Base-by-base conservation (phyloP, 2,329 filamentous ascomycete species). In the Drechslerella coelobrocha region DNA sequence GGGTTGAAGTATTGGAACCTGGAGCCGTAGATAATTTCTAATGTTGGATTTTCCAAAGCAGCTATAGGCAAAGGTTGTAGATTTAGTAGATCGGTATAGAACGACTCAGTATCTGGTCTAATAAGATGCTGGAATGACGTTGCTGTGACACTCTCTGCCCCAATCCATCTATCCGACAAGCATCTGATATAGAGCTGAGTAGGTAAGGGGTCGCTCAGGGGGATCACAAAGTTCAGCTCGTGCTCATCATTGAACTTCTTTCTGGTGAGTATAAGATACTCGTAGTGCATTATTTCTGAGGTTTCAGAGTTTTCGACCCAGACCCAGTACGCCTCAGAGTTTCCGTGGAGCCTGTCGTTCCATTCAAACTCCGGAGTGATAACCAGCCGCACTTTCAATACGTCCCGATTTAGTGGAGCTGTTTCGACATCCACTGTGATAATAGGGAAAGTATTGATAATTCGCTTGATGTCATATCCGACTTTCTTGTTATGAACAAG, bases 241-340 rank as follows among this genome's bases (percentile, higher is more conserved):
- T 99, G 94, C n/a, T 94, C 90, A 77, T 97, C 92, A 74, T 96
- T 86, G 1, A 99, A 83, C 82, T 96, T 97, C 79, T 86, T 90
- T 73, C 92, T 85, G 72, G 87, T 95, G 4, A 99, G 83, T 62
- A 99, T 94, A 80, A 99, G 97, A 79, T 89, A 97, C 78, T 99
- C 94, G 74, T 97, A 91, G 76, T 99, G 94, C 76, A 96, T 97
- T 41, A 99, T 97, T 79, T 97, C 92, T 0, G 91, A 92, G 0
- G 92, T 97, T 76, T 97, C 94, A 0, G 93, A 97, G 78, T 97
- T 96, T 79, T 99, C 94, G 2, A 99, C 93, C 95, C 94, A 99
- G 65, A 99, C 89, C 85, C 95, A 99, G 80, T 95, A 99, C 2
- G 93, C 93, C 77, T 99, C 94, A 0, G 93, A 97, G 1, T 88